Conservation (phyloP, 2,329 filamentous ascomycete species). For the Xylaria sp. region DNA sequence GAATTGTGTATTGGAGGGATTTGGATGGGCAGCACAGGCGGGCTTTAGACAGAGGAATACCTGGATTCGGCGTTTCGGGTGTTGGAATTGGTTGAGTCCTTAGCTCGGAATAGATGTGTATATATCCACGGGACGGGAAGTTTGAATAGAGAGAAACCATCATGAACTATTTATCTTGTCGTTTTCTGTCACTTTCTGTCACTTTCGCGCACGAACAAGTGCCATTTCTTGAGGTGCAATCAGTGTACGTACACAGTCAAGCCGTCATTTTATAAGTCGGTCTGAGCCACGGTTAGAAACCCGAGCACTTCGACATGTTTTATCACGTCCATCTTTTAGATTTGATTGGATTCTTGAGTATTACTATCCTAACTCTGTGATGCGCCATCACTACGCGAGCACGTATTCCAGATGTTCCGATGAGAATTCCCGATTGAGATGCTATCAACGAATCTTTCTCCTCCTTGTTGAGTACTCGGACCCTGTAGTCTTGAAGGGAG, state of each 20-base stretch:
- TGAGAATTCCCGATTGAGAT: not conserved
- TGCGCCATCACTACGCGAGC: not conserved
- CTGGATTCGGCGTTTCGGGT: constrained; percentile 11
- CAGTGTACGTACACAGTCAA: not conserved
- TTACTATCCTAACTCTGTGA: constrained; percentile 32
- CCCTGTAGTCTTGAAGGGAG: not conserved
- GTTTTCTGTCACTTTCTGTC: not conserved
- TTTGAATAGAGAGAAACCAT: not conserved
- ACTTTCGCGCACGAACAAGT: not conserved
- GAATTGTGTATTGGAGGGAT: not conserved
- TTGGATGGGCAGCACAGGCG: not conserved
- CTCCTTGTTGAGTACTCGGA: not conserved
- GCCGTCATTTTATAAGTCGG: not conserved
- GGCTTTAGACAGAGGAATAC: constrained; percentile 11
- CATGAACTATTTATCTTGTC: not conserved
- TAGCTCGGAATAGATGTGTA: not conserved
- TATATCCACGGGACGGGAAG: not conserved
- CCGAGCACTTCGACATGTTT: not conserved
- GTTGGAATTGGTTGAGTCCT: not conserved
- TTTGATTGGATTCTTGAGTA: constrained; percentile 17
- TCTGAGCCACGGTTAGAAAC: not conserved
- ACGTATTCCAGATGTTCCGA: not conserved
- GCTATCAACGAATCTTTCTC: not conserved
- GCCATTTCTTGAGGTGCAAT: not conserved
- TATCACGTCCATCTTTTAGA: not conserved